Base-by-base conservation (phyloP, 306 rosid species). In the Trifolium pratense region DNA sequence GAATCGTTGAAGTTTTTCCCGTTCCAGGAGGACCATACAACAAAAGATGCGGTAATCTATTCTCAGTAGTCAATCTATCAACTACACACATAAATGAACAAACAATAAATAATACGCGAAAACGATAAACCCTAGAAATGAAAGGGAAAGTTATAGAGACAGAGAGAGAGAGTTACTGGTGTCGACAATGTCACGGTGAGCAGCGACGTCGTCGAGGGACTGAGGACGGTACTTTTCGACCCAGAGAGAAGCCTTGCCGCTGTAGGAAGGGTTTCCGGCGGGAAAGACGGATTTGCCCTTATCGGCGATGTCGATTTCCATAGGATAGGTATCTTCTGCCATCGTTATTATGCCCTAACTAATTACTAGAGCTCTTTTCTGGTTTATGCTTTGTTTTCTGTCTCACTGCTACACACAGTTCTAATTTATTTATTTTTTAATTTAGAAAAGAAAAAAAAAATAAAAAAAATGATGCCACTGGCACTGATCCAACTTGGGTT, bases 21-120 rank as follows among this genome's bases (percentile, higher is more conserved):
- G 99, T 95, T 21, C 97, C 97, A 21, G 97, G 97, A 32, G 99
- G 99, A 2, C 99, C 99, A 36, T 95, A 95, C 83, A 95, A 67
- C 15, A 95, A 79, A 53, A 95, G 97, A 81, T 91, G 99, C 0
- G 99, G 97, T 84, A 95, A 80, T 83, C 96, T 86, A 79, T 91
- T 90, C 90, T 91, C 96, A 2, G 89, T 77, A 3, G 99, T 92
- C 68, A 95, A 81, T 85, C 86, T 90, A 82, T 95, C 97, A 84
- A 95, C 97, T 95, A 60, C 70, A 61, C 66, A 66, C 3, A 62
- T 6, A 68, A 63, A 57, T 17, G 36, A 80, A 66, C 48, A 57
- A 68, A 43, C 42, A 66, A 70, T 36, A 5, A 74, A 71, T 55
- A 7, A 32, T n/a, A n/a, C 17, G 16, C 18, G 2, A 81, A 71